phyloP scores from a whole-genome alignment of 108 stramenopile genomes.

The Conticribra weissflogii region DNA sequence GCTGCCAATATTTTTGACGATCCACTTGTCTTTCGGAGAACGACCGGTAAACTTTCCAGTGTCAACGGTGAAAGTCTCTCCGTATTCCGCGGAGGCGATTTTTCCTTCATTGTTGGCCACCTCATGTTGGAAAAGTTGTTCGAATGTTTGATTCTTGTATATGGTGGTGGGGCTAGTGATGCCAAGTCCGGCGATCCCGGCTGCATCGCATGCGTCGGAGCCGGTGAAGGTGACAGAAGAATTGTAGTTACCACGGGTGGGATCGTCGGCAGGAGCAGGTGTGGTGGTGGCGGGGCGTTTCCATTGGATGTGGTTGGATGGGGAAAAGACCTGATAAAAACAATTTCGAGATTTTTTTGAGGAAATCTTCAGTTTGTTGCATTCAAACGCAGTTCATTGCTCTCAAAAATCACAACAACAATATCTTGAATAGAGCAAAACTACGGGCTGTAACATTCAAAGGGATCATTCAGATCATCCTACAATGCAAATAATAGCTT shows the following conservation, averaged over 20 bases:
- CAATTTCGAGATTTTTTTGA: too few species aligned
- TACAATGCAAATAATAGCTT: too few species aligned
- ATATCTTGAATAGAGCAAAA: too few species aligned
- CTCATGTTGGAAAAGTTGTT: slow-evolving; percentile 93
- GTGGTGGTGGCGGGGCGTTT: neutral
- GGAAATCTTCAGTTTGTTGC: too few species aligned
- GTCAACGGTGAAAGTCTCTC: slow-evolving; percentile 93
- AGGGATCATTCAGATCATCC: too few species aligned
- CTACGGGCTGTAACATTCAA: too few species aligned
- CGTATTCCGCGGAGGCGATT: slow-evolving; percentile 82
- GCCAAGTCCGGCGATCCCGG: slow-evolving; percentile 71
- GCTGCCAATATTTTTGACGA: slow-evolving; percentile 74
- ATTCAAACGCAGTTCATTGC: too few species aligned
- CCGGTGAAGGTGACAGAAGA: slow-evolving; percentile 71
- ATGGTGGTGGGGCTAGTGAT: slow-evolving; percentile 81
- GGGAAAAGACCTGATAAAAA: slow-evolving; percentile 10
- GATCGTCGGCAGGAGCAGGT: slow-evolving; percentile 10
- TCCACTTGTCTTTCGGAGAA: slow-evolving; percentile 96
- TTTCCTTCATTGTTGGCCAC: slow-evolving; percentile 87
- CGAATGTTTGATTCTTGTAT: slow-evolving; percentile 92
- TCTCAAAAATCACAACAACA: too few species aligned
- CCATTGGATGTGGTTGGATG: slow-evolving; percentile 13
- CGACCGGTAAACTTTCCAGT: slow-evolving; percentile 98
- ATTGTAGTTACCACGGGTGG: slow-evolving; percentile 75
- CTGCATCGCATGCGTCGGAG: slow-evolving; percentile 74